Evolutionary conservation across 192 early-diverging fungal genomes (phyloP).

Genomic region (Glomus cerebriforme): DNA sequence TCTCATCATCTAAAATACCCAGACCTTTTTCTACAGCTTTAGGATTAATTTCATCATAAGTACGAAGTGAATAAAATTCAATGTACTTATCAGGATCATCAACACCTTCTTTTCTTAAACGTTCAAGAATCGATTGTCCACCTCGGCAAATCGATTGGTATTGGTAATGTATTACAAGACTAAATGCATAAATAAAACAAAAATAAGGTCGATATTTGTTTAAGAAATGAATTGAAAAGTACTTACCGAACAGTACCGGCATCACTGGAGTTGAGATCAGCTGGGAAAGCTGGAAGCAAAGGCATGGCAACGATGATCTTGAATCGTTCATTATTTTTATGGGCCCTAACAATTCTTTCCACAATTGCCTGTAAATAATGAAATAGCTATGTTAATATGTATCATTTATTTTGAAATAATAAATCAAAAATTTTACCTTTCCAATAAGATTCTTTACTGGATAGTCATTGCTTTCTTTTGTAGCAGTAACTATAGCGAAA

Average conservation of each 20-base stretch:
- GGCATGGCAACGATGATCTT: conserved; percentile 84
- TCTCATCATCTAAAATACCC: neutral
- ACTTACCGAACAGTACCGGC: conserved; percentile 68
- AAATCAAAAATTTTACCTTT: conserved; percentile 30
- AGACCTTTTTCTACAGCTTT: conserved; percentile 17
- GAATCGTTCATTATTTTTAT: conserved; percentile 67
- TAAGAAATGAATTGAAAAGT: neutral
- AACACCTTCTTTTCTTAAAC: conserved; percentile 58
- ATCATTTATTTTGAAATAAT: neutral
- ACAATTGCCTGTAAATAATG: conserved; percentile 57
- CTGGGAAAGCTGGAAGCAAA: conserved; percentile 86
- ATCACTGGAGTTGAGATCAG: conserved; percentile 74
- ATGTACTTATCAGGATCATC: conserved; percentile 64
- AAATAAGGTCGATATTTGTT: neutral
- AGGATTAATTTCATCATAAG: conserved; percentile 71
- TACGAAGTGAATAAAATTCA: conserved; percentile 77
- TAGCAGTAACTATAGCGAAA: conserved; percentile 48
- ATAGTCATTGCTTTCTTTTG: conserved; percentile 42
- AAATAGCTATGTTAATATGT: neutral
- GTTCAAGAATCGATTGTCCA: conserved; percentile 67
- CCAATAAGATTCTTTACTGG: conserved; percentile 84
- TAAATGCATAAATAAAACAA: conserved; percentile 3
- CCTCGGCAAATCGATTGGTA: conserved; percentile 81
- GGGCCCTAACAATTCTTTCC: conserved; percentile 74
- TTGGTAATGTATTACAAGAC: conserved; percentile 81